Conservation (phyloP, 768 basidiomycete genomes). For the Lactarius psammicola region DNA sequence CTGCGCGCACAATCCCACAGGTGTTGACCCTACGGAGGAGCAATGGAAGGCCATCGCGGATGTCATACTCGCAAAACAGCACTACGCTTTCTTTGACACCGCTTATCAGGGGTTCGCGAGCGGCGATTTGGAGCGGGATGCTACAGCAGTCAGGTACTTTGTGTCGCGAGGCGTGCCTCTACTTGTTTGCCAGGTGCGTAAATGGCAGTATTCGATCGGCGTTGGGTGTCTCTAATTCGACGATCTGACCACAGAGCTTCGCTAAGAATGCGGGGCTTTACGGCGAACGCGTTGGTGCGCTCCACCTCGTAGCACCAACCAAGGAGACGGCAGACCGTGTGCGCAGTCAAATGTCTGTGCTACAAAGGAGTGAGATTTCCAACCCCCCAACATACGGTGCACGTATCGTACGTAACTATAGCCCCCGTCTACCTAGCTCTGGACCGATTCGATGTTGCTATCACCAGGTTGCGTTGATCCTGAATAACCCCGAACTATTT, state of each 20-base stretch:
- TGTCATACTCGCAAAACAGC: constrained; percentile 65
- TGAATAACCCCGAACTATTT: constrained; percentile 72
- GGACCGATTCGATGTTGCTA: constrained; percentile 3
- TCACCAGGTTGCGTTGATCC: constrained; percentile 69
- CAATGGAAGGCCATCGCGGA: constrained; percentile 83
- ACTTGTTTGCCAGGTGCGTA: constrained; percentile 81
- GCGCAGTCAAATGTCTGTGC: constrained; percentile 85
- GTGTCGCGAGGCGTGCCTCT: constrained; percentile 68
- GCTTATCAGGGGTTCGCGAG: constrained; percentile 98
- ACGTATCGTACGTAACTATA: constrained; percentile 58
- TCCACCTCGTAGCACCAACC: constrained; percentile 72
- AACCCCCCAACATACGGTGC: constrained; percentile 93
- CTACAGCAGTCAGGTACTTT: constrained; percentile 89
- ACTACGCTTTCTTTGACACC: constrained; percentile 92
- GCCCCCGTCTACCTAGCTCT: neutral
- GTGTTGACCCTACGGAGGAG: constrained; percentile 86
- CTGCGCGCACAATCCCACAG: constrained; percentile 97
- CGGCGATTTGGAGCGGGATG: constrained; percentile 88
- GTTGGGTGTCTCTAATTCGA: neutral
- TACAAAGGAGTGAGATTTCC: constrained; percentile 93
- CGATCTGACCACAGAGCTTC: constrained; percentile 64
- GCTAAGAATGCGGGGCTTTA: constrained; percentile 97
- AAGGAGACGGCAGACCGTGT: constrained; percentile 69
- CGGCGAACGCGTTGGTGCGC: constrained; percentile 91
- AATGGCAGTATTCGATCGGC: neutral